These are phyloP conservation scores for Penicillium sp. DNA, from an alignment of 2,329 filamentous ascomycete species.

Conservation along the genomic window DNA sequence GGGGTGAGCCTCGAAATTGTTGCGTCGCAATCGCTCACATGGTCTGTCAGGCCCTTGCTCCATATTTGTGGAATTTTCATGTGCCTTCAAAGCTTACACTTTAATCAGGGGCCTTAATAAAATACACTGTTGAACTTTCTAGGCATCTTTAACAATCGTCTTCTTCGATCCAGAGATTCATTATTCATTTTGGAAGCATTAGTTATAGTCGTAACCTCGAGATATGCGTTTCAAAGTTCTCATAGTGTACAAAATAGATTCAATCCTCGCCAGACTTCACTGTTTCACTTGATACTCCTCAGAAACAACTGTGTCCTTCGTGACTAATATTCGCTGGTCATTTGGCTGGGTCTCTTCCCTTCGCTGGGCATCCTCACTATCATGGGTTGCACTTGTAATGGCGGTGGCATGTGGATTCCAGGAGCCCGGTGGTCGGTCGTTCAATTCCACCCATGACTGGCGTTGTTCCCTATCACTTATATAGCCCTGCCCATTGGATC, in stretches of 20 bases:
- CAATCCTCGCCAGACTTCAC: no score
- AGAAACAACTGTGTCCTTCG: slow-evolving; percentile 3
- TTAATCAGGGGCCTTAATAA: no score
- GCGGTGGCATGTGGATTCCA: slow-evolving; percentile 3
- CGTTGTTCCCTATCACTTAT: background rate
- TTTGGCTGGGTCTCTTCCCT: background rate
- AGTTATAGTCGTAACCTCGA: no score
- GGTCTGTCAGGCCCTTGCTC: background rate
- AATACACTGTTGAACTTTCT: no score
- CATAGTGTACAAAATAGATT: no score
- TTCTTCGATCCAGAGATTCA: no score
- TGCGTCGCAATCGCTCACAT: background rate
- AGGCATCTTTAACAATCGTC: no score
- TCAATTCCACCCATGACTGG: slow-evolving; percentile 9
- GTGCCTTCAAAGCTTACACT: no score
- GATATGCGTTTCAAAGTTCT: no score
- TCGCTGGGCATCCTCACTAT: background rate
- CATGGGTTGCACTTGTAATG: slow-evolving; percentile 1
- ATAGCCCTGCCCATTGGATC: background rate
- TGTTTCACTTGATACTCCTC: background rate
- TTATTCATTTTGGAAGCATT: no score
- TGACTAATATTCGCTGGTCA: slow-evolving; percentile 2
- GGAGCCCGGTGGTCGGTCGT: background rate
- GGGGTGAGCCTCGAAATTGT: background rate
- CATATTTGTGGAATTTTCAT: background rate